Evolutionary conservation across 2,329 filamentous ascomycete genomes (phyloP).

Genomic region (Scedosporium aurantiacum): DNA sequence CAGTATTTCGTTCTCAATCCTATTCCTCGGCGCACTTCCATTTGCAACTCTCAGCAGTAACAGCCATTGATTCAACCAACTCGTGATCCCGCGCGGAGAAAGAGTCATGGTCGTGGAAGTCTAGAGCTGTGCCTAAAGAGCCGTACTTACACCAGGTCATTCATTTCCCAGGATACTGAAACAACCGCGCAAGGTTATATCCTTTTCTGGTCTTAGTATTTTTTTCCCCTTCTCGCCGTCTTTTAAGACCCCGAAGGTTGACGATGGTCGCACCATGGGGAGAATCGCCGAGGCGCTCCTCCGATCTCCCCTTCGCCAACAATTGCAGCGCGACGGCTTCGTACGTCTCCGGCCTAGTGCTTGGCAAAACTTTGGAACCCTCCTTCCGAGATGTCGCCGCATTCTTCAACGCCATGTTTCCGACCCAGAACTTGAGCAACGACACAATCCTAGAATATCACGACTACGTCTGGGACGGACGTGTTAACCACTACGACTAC

Average conservation of each 20-base stretch:
- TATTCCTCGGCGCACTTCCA: too few relatives aligned
- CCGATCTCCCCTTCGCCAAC: neutral
- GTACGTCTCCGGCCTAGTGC: neutral
- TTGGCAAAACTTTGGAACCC: neutral
- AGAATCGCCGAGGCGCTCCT: neutral
- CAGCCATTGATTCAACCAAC: too few relatives aligned
- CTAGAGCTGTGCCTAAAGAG: too few relatives aligned
- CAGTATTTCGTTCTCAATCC: too few relatives aligned
- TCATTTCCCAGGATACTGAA: too few relatives aligned
- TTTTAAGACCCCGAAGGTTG: neutral
- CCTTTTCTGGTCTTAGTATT: too few relatives aligned
- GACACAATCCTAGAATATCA: neutral
- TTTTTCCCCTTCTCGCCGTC: neutral
- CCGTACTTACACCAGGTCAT: too few relatives aligned
- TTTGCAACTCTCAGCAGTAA: too few relatives aligned
- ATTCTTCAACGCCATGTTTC: neutral
- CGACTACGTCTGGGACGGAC: neutral
- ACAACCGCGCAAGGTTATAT: too few relatives aligned
- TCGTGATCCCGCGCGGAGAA: too few relatives aligned
- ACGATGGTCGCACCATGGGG: neutral
- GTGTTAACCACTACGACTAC: neutral
- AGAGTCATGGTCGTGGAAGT: too few relatives aligned
- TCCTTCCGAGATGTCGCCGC: neutral
- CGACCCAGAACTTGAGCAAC: neutral
- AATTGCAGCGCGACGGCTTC: neutral